Conservation (phyloP, 345 rosid species). For the Gossypium bickii region DNA sequence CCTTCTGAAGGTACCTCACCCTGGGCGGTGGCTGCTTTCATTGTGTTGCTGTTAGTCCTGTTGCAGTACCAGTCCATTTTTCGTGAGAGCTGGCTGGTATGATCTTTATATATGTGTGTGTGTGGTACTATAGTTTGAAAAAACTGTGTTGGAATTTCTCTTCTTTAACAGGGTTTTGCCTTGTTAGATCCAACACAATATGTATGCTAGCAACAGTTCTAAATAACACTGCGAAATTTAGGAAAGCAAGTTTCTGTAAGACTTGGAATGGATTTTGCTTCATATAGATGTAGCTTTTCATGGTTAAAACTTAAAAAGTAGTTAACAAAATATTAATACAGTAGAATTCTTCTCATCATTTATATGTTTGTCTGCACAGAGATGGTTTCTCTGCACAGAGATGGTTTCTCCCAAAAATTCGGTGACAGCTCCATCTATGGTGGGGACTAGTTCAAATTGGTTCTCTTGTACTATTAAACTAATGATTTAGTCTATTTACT, state of each 20-base stretch:
- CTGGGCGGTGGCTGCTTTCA: conserved; percentile 88
- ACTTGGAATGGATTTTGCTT: background rate
- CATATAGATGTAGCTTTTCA: too few species aligned
- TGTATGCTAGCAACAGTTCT: background rate
- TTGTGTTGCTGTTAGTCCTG: conserved; percentile 65
- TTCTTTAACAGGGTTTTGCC: background rate
- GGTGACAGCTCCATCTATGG: too few species aligned
- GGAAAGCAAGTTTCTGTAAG: background rate
- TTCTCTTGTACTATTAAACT: too few species aligned
- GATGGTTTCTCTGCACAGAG: too few species aligned
- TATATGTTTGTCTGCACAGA: too few species aligned
- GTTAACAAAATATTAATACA: too few species aligned
- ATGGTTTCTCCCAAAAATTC: too few species aligned
- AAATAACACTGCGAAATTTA: background rate
- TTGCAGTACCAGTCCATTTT: conserved; percentile 63
- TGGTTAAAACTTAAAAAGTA: too few species aligned
- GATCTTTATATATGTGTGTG: background rate
- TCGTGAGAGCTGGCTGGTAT: conserved; percentile 53
- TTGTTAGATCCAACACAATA: background rate
- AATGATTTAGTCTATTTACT: too few species aligned
- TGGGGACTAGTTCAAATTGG: too few species aligned
- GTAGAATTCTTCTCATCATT: background rate
- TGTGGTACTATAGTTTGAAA: background rate
- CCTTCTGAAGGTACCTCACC: conserved; percentile 79
- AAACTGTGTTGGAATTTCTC: too few species aligned